Evolutionary conservation across 352 stramenopile genomes (phyloP), one percentile per base, ranked within the genome.

Genomic region (Phytophthora boehmeriae): DNA sequence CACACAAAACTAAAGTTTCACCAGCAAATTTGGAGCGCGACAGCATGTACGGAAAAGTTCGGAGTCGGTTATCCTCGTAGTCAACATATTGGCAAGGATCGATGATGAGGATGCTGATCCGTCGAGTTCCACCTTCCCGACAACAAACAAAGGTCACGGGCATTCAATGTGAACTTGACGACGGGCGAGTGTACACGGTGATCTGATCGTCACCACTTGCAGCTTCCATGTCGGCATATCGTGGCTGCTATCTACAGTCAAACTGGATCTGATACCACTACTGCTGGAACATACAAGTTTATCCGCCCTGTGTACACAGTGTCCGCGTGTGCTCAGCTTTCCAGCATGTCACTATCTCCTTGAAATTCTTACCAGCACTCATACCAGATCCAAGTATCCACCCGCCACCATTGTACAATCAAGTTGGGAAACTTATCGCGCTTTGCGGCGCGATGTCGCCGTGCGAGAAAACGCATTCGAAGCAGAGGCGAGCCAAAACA

Each of bases 191-290:
- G 47, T 16, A 41, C 28, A 8, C 47, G 39, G 0, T 64, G 56
- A 16, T 9, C 38, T 1, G 56, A 64, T 50, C 47, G 46, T 1
- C 38, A 49, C 5, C 57, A 65, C 9, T 27, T 65, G 0, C 32
- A 52, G 14, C 27, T 65, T n/a, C 57, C 48, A 13, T 65, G 57
- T 35, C 48, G 48, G 1, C 57, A 65, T 19, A 52, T 54, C 8
- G 13, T 65, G 3, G 47, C 57, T 17, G 39, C 57, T 20, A 14
- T 53, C 6, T 44, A 45, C 41, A 38, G 16, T 17, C 17, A 52
- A 20, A 52, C 19, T 35, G 27, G 38, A 4, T 53, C 25, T 8
- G n/a, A 25, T 8, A 55, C 10, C 0, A 34, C 34, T 6, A 59
- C 56, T 6, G 1, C 41, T 17, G 39, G 39, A 13, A 47, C 39